A percentile compares a stretch with the other conserved stretches of the same genome.
Evolutionary conservation across 192 early-diverging fungal genomes (phyloP).

Genomic region (Coemansia sp.): DNA sequence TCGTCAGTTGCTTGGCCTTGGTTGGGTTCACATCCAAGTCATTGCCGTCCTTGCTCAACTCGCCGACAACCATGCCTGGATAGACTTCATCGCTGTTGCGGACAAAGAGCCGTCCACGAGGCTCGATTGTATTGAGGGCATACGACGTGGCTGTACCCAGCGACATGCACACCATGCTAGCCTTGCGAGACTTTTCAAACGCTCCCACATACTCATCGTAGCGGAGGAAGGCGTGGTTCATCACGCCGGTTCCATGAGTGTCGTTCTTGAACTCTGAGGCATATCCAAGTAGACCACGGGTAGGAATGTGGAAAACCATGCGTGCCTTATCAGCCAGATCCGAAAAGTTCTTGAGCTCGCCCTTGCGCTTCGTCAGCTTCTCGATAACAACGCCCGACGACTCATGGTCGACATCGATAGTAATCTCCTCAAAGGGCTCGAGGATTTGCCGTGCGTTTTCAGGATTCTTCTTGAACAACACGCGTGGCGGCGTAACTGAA

Average conservation of each 20-base stretch:
- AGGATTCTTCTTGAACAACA: constrained; percentile 70
- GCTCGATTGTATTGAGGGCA: constrained; percentile 74
- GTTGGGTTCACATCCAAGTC: constrained; percentile 87
- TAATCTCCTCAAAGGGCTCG: constrained; percentile 85
- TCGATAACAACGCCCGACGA: constrained; percentile 79
- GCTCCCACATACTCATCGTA: constrained; percentile 75
- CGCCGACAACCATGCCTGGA: constrained; percentile 87
- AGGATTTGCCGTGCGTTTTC: constrained; percentile 59
- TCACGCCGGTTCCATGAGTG: constrained; percentile 78
- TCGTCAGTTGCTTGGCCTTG: constrained; percentile 79
- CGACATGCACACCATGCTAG: constrained; percentile 74
- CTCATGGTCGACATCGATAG: constrained; percentile 75
- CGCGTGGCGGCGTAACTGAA: constrained; percentile 79
- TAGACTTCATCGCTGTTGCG: constrained; percentile 74
- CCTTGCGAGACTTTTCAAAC: constrained; percentile 75
- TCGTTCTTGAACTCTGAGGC: constrained; percentile 89
- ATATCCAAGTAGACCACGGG: constrained; percentile 81
- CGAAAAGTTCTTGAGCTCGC: constrained; percentile 74
- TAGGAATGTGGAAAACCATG: constrained; percentile 79
- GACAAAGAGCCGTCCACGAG: constrained; percentile 81
- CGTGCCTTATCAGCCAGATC: constrained; percentile 74
- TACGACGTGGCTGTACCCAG: constrained; percentile 71
- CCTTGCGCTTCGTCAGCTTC: constrained; percentile 83
- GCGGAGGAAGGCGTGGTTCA: constrained; percentile 78
- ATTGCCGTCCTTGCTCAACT: constrained; percentile 68